Evolutionary conservation across 116 monocot genomes (phyloP).

Genomic region (Phalaenopsis hybrid): DNA sequence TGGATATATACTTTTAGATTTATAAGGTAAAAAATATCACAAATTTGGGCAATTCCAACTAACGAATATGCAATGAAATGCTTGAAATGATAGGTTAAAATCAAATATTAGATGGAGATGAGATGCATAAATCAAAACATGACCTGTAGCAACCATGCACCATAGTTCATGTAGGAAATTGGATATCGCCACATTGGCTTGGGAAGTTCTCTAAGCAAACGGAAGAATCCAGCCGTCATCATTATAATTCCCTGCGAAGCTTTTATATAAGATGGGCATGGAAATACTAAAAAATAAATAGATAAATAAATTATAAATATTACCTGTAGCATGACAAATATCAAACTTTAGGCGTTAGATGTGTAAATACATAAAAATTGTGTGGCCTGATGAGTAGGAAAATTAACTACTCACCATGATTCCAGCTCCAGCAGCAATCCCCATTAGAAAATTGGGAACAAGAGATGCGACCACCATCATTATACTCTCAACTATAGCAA

Average conservation of each 20-base stretch:
- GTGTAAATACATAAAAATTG: too few relatives aligned
- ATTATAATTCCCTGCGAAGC: conserved; percentile 81
- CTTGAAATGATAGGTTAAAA: too few relatives aligned
- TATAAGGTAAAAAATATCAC: not conserved
- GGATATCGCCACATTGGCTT: conserved; percentile 91
- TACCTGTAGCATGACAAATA: too few relatives aligned
- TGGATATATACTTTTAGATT: not conserved
- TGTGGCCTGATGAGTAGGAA: too few relatives aligned
- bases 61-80: too few relatives aligned
- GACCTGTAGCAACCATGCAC: conserved; percentile 85
- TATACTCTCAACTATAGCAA: conserved; percentile 79
- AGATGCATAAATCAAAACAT: not conserved
- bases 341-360: too few relatives aligned
- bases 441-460: conserved; percentile 90
- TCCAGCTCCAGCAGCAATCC: conserved; percentile 74
- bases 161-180: conserved; percentile 72
- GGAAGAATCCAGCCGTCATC: conserved; percentile 84
- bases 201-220: conserved; percentile 74
- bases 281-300: not conserved
- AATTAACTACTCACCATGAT: conserved; percentile 43
- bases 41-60: not conserved
- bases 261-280: not conserved
- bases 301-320: not conserved
- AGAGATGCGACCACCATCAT: conserved; percentile 88
- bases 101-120: too few relatives aligned